Conservation (phyloP, 139 green algal species). For the Mychonastes homosphaera region DNA sequence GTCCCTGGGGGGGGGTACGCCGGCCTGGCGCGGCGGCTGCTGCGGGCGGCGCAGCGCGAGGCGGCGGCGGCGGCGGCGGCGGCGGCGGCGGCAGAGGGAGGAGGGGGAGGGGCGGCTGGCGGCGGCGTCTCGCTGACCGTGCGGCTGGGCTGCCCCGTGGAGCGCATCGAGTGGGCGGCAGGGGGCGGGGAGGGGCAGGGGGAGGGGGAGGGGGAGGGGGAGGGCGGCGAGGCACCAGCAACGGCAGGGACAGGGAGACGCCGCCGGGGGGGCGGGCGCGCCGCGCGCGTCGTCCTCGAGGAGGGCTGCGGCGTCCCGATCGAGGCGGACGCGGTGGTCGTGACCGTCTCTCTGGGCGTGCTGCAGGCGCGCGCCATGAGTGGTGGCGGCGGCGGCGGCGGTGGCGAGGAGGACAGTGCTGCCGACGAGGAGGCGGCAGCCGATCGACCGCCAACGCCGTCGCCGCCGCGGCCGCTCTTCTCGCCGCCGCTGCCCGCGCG, state of each 20-base stretch:
- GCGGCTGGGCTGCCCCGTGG: conserved; percentile 7
- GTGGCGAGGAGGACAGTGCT: no score
- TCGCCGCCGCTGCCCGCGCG: conserved; percentile 25
- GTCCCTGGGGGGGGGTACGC: conserved; percentile 24
- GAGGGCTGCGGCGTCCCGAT: conserved; percentile 5
- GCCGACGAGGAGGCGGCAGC: no score
- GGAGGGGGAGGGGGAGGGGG: background rate
- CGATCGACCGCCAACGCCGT: no score
- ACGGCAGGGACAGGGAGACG: background rate
- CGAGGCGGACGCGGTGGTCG: conserved; percentile 24
- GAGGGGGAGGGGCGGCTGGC: conserved; percentile 3
- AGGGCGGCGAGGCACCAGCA: background rate
- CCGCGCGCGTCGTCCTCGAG: no score
- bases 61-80: no score
- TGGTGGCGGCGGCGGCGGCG: no score
- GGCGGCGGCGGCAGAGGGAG: no score
- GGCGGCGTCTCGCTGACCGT: conserved; percentile 1
- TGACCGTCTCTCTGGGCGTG: conserved; percentile 32
- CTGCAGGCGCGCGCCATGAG: conserved; percentile 23
- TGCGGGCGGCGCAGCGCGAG: no score
- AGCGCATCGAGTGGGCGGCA: conserved; percentile 12
- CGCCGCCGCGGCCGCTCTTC: conserved; percentile 20
- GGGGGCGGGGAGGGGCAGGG: background rate
- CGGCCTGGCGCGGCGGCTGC: conserved; percentile 12
- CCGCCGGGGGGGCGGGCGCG: background rate